A percentile compares a stretch with the other conserved stretches of the same genome.
phyloP scores from a whole-genome alignment of 164 flowering plant genomes.

The Santalum album region DNA sequence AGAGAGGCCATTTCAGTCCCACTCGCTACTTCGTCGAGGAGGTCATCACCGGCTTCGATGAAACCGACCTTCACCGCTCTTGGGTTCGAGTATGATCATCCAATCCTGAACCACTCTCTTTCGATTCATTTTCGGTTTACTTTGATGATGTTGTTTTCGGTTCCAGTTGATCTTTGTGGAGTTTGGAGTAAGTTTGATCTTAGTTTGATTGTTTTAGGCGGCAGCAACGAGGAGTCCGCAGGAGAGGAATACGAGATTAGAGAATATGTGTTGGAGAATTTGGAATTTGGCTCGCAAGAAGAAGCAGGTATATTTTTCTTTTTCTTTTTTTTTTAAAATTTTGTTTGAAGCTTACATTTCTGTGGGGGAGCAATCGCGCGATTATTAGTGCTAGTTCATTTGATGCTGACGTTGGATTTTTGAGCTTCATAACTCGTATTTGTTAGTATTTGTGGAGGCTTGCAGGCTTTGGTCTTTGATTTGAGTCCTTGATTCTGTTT shows the following conservation, averaged over 20 bases:
- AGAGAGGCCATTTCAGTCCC: slow-evolving; percentile 93
- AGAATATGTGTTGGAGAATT: slow-evolving; percentile 99
- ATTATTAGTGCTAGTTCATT: too few relatives aligned
- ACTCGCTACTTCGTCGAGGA: slow-evolving; percentile 95
- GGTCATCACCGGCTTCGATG: slow-evolving; percentile 95
- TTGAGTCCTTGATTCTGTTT: too few relatives aligned
- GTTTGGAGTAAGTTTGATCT: background rate
- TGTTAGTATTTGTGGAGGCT: too few relatives aligned
- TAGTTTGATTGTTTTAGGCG: slow-evolving; percentile 30
- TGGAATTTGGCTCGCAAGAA: slow-evolving; percentile 99
- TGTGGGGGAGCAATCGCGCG: too few relatives aligned
- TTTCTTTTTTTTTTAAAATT: background rate
- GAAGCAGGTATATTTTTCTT: slow-evolving; percentile 67
- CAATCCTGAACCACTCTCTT: background rate
- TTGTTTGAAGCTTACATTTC: too few relatives aligned
- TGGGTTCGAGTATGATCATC: slow-evolving; percentile 60
- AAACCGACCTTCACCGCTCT: slow-evolving; percentile 93
- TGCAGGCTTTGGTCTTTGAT: too few relatives aligned
- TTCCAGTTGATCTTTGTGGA: too few relatives aligned
- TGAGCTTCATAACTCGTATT: too few relatives aligned
- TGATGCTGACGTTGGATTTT: too few relatives aligned
- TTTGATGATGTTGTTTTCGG: background rate
- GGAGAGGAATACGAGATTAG: slow-evolving; percentile 98
- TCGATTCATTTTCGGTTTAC: background rate
- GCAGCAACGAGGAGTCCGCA: slow-evolving; percentile 88